Evolutionary conservation across 306 rosid genomes (phyloP), one percentile per base, ranked within the genome.

Genomic region (Cicer arietinum): DNA sequence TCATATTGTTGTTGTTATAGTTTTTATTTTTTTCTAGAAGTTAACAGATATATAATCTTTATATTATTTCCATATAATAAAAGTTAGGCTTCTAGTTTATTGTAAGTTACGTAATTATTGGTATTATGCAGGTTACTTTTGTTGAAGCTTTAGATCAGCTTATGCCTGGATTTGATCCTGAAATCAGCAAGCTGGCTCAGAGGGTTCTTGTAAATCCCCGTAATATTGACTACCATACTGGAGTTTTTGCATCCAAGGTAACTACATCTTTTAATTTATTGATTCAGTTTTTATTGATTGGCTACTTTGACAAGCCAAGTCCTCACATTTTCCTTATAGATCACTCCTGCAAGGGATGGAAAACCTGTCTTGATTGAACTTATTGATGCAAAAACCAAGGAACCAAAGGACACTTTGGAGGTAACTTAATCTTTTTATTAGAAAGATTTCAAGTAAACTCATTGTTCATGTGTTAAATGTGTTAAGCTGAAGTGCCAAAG

Each of bases 111-210:
- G 77, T 76, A 76, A 60, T 63, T 51, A 74, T 61, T 69, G 79
- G 11, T 76, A 60, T 76, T 77, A 71, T 86, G 78, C 81, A 94
- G 99, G 99, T 94, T 84, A 94, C 99, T 61, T 94, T 94, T 73
- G 43, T 94, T 67, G 99, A 94, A 84, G 99, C 99, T 79, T 84
- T 94, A 74, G 97, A 92, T 84, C 99, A 92, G 89, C 97, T 94
- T 57, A 92, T 94, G 99, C 99, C 99, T 76, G 99, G 99, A 78
- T 94, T 94, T 92, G 99, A 94, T 88, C 99, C 99, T 30, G 99
- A 94, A 89, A 94, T 94, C 62, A 89, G 99, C 82, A 94, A 94
- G 83, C 86, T 94, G 81, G 99, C 99, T 82, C 97, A 94, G 43
- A 88, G 99, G 85, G 93, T 94, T 83, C 89, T 94, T 39, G 89